Evolutionary conservation across 257 asterid genomes (phyloP).

Genomic region (Nicotiana otophora): DNA sequence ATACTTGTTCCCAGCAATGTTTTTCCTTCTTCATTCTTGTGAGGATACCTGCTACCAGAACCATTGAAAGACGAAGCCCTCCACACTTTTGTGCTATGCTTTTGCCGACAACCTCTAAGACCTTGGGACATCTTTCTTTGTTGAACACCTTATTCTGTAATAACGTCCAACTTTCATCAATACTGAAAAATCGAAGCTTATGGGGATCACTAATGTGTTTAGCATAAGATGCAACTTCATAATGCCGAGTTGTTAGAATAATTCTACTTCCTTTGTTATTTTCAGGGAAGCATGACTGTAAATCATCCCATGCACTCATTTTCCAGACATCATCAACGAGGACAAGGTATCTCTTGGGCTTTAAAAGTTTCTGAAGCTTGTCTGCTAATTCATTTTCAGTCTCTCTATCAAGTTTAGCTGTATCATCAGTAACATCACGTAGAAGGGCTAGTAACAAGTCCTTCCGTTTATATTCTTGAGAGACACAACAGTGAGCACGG

Average conservation of each 20-base stretch:
- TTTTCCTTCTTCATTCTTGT: not conserved
- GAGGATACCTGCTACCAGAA: not conserved
- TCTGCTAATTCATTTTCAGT: not conserved
- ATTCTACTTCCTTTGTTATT: not conserved
- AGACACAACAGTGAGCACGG: slow-evolving; percentile 31
- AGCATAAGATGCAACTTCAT: not conserved
- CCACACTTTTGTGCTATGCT: not conserved
- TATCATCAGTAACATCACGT: slow-evolving; percentile 16
- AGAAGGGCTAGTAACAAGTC: slow-evolving; percentile 30
- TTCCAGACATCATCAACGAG: not conserved
- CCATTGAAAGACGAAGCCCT: slow-evolving; percentile 11
- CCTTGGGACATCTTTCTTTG: not conserved
- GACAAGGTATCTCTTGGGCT: not conserved
- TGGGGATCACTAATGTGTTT: not conserved
- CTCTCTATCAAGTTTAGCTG: slow-evolving; percentile 9
- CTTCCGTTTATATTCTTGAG: slow-evolving; percentile 32
- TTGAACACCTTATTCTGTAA: not conserved
- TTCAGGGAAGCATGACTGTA: not conserved
- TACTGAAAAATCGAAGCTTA: not conserved
- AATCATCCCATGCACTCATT: not conserved
- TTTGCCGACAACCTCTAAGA: not conserved
- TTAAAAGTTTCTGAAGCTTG: not conserved
- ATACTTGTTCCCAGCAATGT: not conserved
- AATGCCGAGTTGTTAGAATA: not conserved
- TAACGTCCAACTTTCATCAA: slow-evolving; percentile 4